Conservation (phyloP, 176 grass and related monocot genomes). For the Calamus simplicifolius region DNA sequence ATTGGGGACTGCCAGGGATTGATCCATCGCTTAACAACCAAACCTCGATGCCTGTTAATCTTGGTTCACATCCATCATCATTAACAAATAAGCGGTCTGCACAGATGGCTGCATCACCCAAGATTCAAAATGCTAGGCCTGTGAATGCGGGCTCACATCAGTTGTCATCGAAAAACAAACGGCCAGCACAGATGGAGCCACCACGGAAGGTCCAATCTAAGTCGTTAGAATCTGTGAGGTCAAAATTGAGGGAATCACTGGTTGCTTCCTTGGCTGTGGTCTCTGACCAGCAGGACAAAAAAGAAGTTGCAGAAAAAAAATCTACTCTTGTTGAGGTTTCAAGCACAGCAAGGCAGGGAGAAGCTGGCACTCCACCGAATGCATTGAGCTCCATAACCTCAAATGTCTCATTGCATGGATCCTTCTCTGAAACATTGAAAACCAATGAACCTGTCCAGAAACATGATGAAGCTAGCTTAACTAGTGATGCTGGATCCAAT, state of each 20-base stretch:
- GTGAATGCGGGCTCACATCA: background rate
- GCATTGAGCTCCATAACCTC: slow-evolving; percentile 7
- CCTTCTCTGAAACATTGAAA: background rate
- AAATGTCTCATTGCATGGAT: too few species aligned
- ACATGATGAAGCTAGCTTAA: slow-evolving; percentile 18
- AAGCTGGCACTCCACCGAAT: slow-evolving; percentile 6
- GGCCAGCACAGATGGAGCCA: slow-evolving; percentile 21
- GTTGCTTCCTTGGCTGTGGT: slow-evolving; percentile 32
- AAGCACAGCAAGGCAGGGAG: slow-evolving; percentile 3
- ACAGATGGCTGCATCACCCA: slow-evolving; percentile 9
- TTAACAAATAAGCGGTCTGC: slow-evolving; percentile 17
- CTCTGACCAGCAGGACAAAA: slow-evolving; percentile 26
- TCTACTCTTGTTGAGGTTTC: slow-evolving; percentile 1
- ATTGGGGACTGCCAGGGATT: slow-evolving; percentile 12
- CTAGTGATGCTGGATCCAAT: slow-evolving; percentile 11
- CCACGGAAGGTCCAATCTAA: slow-evolving; percentile 16
- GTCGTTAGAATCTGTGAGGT: slow-evolving; percentile 32
- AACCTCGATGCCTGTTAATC: slow-evolving; percentile 29
- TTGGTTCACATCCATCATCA: slow-evolving; percentile 25
- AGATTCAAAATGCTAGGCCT: slow-evolving; percentile 29
- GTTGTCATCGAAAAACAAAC: slow-evolving; percentile 23
- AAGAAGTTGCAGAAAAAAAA: slow-evolving; percentile 17
- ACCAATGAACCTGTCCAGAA: slow-evolving; percentile 23
- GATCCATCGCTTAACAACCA: slow-evolving; percentile 17
- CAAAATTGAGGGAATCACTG: slow-evolving; percentile 53